These are phyloP conservation scores for Diaporthe humulicola DNA, from an alignment of 2,329 filamentous ascomycete species.

Conservation along the genomic window DNA sequence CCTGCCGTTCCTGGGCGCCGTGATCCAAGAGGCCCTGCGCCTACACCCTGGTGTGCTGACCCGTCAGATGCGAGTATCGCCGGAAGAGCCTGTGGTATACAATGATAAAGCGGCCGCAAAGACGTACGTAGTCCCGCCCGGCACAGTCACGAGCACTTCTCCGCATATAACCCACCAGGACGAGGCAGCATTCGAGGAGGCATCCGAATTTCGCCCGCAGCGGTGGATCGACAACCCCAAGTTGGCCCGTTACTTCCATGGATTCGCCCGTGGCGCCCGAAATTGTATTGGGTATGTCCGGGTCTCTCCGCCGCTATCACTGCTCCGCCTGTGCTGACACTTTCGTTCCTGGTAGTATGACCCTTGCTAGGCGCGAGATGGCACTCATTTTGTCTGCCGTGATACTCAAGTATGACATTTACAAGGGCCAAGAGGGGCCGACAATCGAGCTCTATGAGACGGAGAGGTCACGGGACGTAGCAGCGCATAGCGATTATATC, in stretches of 20 bases:
- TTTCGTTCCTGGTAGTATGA: conserved; percentile 37
- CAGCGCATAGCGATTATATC: conserved; percentile 43
- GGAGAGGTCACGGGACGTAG: conserved; percentile 41
- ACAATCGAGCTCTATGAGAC: conserved; percentile 46
- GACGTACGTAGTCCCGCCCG: conserved; percentile 42
- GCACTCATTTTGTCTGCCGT: conserved; percentile 44
- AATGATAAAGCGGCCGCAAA: conserved; percentile 39
- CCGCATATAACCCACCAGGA: conserved; percentile 43
- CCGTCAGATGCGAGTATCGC: conserved; percentile 48
- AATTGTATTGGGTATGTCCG: conserved; percentile 46
- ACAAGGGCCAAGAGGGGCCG: conserved; percentile 44
- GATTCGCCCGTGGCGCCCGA: conserved; percentile 44
- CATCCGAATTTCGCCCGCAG: conserved; percentile 44
- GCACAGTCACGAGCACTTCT: conserved; percentile 43
- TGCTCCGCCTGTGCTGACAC: neutral
- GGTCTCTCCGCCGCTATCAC: neutral
- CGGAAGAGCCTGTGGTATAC: conserved; percentile 47
- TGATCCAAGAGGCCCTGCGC: conserved; percentile 52
- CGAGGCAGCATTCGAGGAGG: conserved; percentile 42
- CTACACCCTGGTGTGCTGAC: conserved; percentile 53
- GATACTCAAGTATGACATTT: conserved; percentile 44
- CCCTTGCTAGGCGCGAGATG: conserved; percentile 45
- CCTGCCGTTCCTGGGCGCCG: conserved; percentile 49
- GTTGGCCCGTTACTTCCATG: conserved; percentile 27
- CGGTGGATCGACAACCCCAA: conserved; percentile 46